These are phyloP conservation scores for Heterobasidion irregulare DNA, from an alignment of 1,284 basidiomycete species.

Conservation along the genomic window DNA sequence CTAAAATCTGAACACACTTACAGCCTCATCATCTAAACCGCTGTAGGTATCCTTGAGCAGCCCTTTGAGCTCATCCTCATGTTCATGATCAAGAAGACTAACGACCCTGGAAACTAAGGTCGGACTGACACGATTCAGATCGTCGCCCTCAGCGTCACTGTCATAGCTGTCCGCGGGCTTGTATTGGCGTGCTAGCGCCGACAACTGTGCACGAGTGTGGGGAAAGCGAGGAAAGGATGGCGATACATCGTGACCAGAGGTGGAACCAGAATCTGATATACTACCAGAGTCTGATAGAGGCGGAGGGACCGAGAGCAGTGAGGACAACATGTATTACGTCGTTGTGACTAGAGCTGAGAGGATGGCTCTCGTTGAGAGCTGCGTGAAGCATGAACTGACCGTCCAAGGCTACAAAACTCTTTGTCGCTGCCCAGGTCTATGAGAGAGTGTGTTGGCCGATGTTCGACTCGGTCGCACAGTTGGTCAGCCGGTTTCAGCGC, in stretches of 20 bases:
- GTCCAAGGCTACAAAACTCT: background rate
- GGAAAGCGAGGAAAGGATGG: slow-evolving; percentile 45
- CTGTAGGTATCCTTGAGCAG: slow-evolving; percentile 61
- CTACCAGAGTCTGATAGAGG: slow-evolving; percentile 10
- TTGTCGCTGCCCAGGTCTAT: background rate
- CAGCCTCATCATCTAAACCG: slow-evolving; percentile 68
- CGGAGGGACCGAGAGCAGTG: slow-evolving; percentile 12
- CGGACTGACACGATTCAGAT: slow-evolving; percentile 40
- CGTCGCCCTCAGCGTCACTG: slow-evolving; percentile 48
- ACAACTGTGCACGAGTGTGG: slow-evolving; percentile 71
- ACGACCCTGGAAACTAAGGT: slow-evolving; percentile 64
- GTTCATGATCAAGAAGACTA: slow-evolving; percentile 66
- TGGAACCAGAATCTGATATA: slow-evolving; percentile 10
- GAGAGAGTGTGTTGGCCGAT: background rate
- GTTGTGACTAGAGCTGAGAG: slow-evolving; percentile 11
- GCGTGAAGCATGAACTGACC: slow-evolving; percentile 12
- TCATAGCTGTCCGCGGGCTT: slow-evolving; percentile 48
- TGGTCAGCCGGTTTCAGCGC: background rate
- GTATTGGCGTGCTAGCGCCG: slow-evolving; percentile 62
- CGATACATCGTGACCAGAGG: slow-evolving; percentile 7
- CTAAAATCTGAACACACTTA: slow-evolving; percentile 24
- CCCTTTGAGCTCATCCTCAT: slow-evolving; percentile 78
- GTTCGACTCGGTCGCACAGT: background rate
- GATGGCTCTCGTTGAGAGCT: slow-evolving; percentile 13
- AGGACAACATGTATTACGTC: slow-evolving; percentile 12